Conservation (phyloP, 116 monocot species). For the Papilionanthe hybrid region DNA sequence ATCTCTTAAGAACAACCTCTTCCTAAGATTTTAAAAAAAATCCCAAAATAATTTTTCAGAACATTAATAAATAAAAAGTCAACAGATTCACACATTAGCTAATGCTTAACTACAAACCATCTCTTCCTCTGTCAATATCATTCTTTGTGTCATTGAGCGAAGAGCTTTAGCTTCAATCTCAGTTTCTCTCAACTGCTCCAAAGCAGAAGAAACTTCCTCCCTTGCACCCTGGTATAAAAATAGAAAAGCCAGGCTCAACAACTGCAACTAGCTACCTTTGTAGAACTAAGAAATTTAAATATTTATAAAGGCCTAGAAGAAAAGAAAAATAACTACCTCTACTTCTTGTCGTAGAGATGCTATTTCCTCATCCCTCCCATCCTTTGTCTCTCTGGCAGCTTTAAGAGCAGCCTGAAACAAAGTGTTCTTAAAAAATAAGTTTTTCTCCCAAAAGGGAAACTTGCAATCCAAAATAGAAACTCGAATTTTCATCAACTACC, state of each 20-base stretch:
- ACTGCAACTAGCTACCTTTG: not conserved
- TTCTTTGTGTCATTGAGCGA: conserved; percentile 80
- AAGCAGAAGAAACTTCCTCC: conserved; percentile 40
- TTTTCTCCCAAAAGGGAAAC: not conserved
- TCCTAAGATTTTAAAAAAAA: conserved; percentile 44
- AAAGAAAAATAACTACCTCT: conserved; percentile 33
- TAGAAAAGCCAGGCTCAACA: conserved; percentile 4
- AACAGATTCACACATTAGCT: not conserved
- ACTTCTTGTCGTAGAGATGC: conserved; percentile 53
- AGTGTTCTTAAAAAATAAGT: not conserved
- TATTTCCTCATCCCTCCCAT: conserved; percentile 76
- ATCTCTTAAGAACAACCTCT: conserved; percentile 95
- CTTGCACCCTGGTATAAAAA: conserved; percentile 44
- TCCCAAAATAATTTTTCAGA: not conserved
- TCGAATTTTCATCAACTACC: not conserved
- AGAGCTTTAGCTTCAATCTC: conserved; percentile 71
- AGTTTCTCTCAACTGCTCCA: conserved; percentile 65
- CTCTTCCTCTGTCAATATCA: conserved; percentile 89
- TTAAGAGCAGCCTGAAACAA: conserved; percentile 62
- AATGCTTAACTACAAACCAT: conserved; percentile 42
- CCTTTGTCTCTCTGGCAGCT: conserved; percentile 55
- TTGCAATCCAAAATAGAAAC: not conserved
- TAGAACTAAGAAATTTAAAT: not conserved
- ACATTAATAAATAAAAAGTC: not conserved
- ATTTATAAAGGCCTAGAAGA: not conserved